Percentiles rank a stretch among this genome's conserved stretches.
Conservation (phyloP, 352 stramenopile genomes). For the Globisporangium spiculum region DNA sequence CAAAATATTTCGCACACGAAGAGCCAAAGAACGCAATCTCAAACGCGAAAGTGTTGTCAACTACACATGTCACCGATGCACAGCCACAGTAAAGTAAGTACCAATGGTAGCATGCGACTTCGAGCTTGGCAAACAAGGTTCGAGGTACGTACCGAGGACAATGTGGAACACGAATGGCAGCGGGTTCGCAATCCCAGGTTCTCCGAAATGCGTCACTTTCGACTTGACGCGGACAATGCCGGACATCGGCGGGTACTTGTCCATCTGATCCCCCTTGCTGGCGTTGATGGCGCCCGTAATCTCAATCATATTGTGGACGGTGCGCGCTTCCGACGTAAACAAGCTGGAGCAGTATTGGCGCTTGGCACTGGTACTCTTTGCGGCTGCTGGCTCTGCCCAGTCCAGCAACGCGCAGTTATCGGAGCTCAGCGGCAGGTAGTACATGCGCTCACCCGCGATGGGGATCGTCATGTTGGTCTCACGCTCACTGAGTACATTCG, state of each 20-base stretch:
- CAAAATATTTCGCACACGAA: slow-evolving; percentile 58
- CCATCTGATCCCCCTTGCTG: background rate
- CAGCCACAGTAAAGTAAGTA: background rate
- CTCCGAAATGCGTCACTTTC: slow-evolving; percentile 41
- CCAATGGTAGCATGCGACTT: background rate
- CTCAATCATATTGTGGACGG: slow-evolving; percentile 24
- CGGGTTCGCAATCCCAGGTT: slow-evolving; percentile 34
- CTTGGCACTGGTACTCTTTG: background rate
- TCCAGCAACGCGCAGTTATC: slow-evolving; percentile 48
- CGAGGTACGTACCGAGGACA: slow-evolving; percentile 33
- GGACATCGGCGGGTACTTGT: slow-evolving; percentile 34
- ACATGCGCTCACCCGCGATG: slow-evolving; percentile 38
- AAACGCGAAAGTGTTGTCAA: slow-evolving; percentile 35
- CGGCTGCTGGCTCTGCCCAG: slow-evolving; percentile 15
- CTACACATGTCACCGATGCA: slow-evolving; percentile 18
- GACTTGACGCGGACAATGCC: slow-evolving; percentile 63
- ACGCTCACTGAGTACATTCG: slow-evolving; percentile 24
- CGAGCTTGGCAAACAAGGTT: slow-evolving; percentile 4
- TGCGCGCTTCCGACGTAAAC: slow-evolving; percentile 19
- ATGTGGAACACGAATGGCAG: slow-evolving; percentile 73
- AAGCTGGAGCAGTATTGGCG: slow-evolving; percentile 24
- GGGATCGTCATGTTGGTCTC: slow-evolving; percentile 43
- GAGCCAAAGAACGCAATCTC: slow-evolving; percentile 70
- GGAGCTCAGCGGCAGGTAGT: slow-evolving; percentile 54
- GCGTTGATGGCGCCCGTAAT: slow-evolving; percentile 16